A percentile compares a stretch with the other conserved stretches of the same genome.
These are phyloP conservation scores for Vinca major DNA, from an alignment of 305 asterid species.

Conservation along the genomic window DNA sequence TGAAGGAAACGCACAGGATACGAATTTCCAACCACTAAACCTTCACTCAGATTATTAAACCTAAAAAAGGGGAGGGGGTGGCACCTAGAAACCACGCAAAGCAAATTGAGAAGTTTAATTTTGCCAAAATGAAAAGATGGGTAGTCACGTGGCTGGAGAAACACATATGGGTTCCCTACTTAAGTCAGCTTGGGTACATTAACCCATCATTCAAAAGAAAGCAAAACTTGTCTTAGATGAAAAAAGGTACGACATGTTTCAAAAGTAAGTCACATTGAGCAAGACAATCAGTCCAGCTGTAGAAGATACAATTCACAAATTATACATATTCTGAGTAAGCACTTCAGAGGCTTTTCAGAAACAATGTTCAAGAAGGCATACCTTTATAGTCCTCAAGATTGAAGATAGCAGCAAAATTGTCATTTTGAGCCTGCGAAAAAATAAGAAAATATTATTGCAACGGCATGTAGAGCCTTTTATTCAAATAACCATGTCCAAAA, in stretches of 20 bases:
- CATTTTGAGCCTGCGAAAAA: slow-evolving; percentile 64
- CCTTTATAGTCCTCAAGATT: slow-evolving; percentile 97
- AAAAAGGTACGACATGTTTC: background rate
- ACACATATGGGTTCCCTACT: background rate
- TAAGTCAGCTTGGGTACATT: background rate
- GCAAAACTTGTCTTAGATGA: background rate
- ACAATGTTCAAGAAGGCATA: slow-evolving; percentile 18
- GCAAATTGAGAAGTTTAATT: background rate
- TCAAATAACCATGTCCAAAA: background rate
- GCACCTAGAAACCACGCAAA: no score
- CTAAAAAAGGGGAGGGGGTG: no score
- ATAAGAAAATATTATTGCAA: slow-evolving; percentile 5
- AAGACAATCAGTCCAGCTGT: background rate
- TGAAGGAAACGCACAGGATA: background rate
- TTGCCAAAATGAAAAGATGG: background rate
- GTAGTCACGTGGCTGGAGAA: background rate
- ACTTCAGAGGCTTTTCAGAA: slow-evolving; percentile 1
- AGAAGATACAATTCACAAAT: background rate
- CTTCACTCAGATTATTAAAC: background rate
- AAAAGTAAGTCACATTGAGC: background rate
- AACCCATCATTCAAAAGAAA: background rate
- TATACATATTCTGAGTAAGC: background rate
- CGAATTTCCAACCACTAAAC: background rate
- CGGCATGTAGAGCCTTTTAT: slow-evolving; percentile 6
- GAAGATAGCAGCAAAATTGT: slow-evolving; percentile 66